Percentiles rank a stretch among this genome's conserved stretches.
Conservation (phyloP, 805 yeast species). For the Candida oleophila region DNA sequence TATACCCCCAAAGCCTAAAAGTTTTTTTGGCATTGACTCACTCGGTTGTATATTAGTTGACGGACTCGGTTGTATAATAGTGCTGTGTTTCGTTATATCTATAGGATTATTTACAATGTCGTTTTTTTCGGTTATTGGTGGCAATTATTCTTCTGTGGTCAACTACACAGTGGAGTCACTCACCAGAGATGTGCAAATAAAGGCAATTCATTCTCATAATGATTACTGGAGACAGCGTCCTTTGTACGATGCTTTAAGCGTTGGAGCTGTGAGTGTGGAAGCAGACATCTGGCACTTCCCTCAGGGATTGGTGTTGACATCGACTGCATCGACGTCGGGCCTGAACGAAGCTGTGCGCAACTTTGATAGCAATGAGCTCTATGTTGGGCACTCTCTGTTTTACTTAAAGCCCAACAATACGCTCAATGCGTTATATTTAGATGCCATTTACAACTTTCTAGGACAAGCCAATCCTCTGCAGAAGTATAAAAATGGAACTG, state of each 20-base stretch:
- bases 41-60: too few species aligned
- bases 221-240: conserved; percentile 66
- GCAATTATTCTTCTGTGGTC: not conserved
- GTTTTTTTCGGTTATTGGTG: too few species aligned
- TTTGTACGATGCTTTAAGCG: conserved; percentile 53
- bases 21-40: too few species aligned
- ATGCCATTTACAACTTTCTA: conserved; percentile 50
- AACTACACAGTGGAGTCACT: conserved; percentile 15
- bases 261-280: conserved; percentile 60
- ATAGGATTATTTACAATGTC: too few species aligned
- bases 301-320: conserved; percentile 27
- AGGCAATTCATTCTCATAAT: conserved; percentile 63
- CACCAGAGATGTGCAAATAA: conserved; percentile 37
- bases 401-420: conserved; percentile 47
- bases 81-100: too few species aligned
- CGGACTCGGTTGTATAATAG: too few species aligned
- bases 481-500: conserved; percentile 3
- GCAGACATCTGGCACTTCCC: conserved; percentile 63
- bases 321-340: conserved; percentile 19
- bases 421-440: conserved; percentile 49
- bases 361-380: conserved; percentile 37
- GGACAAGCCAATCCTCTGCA: conserved; percentile 45
- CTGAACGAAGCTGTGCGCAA: conserved; percentile 8
- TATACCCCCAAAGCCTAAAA: too few species aligned
- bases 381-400: conserved; percentile 61